Conservation (phyloP, 352 stramenopile species). For the Pythium monospermum region DNA sequence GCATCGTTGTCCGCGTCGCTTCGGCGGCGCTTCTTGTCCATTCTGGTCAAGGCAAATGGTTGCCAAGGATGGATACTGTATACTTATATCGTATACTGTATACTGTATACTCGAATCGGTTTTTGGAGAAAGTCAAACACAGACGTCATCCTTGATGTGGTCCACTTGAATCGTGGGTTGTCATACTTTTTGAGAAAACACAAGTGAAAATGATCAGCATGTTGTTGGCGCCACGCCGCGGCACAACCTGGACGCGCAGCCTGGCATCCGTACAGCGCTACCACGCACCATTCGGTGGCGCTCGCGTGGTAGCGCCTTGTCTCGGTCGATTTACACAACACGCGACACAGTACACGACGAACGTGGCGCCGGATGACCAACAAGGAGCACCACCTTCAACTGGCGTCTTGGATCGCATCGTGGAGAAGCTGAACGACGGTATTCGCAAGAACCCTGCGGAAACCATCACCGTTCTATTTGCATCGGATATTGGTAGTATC, state of each 20-base stretch:
- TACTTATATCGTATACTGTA: constrained; percentile 2
- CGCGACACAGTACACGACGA: constrained; percentile 14
- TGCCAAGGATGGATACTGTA: too few relatives aligned
- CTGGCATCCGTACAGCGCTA: background rate
- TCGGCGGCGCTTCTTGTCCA: too few relatives aligned
- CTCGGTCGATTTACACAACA: background rate
- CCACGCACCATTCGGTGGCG: background rate
- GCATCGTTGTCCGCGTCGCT: too few relatives aligned
- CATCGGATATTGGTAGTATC: constrained; percentile 79
- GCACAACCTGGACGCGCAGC: background rate
- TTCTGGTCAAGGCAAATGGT: too few relatives aligned
- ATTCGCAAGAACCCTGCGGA: constrained; percentile 71
- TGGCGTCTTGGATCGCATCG: constrained; percentile 57
- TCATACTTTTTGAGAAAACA: background rate
- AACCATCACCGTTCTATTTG: constrained; percentile 71
- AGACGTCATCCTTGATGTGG: constrained; percentile 1
- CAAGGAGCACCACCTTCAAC: background rate
- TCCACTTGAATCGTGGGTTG: background rate
- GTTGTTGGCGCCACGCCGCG: background rate
- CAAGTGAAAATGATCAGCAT: constrained; percentile 1
- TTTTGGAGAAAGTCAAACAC: background rate
- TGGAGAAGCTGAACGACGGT: constrained; percentile 69
- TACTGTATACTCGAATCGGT: background rate
- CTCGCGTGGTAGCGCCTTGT: background rate
- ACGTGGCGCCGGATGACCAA: background rate